A percentile compares a stretch with the other conserved stretches of the same genome.
Conservation (phyloP, 2,329 filamentous ascomycete genomes). For the Sporothrix pallida region DNA sequence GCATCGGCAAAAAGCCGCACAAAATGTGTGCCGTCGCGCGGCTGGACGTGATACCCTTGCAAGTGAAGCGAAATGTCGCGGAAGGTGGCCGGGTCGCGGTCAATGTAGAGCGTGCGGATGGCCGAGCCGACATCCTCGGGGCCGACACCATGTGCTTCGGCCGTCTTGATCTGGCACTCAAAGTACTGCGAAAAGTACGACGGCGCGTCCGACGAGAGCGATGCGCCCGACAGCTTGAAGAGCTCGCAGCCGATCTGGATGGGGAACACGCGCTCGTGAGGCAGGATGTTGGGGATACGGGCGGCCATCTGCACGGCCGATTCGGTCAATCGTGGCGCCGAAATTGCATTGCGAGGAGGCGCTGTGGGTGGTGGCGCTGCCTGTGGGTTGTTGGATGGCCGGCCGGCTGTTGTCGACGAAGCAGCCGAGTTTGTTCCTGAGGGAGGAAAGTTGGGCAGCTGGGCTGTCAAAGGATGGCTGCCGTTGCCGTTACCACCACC, state of each 20-base stretch:
- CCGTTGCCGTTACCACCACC: not conserved
- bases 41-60: slow-evolving; percentile 87
- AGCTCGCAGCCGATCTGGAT: slow-evolving; percentile 75
- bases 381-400: no score
- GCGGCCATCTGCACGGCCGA: not conserved
- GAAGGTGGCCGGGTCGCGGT: slow-evolving; percentile 89
- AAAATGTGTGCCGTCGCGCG: slow-evolving; percentile 82
- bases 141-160: slow-evolving; percentile 54
- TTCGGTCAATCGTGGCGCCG: not conserved
- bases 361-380: no score
- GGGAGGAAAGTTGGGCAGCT: slow-evolving; percentile 13
- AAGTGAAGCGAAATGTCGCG: slow-evolving; percentile 87
- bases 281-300: slow-evolving; percentile 62
- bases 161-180: slow-evolving; percentile 74
- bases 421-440: not conserved
- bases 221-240: slow-evolving; percentile 75
- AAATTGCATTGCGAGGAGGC: slow-evolving; percentile 8
- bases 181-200: slow-evolving; percentile 98
- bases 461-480: not conserved
- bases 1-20: slow-evolving; percentile 93
- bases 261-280: slow-evolving; percentile 74
- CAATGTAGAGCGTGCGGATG: slow-evolving; percentile 88
- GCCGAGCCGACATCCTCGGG: slow-evolving; percentile 56
- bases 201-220: slow-evolving; percentile 79
- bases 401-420: not conserved